phyloP scores from a whole-genome alignment of 768 basidiomycete genomes.

The Heimioporus sp. region DNA sequence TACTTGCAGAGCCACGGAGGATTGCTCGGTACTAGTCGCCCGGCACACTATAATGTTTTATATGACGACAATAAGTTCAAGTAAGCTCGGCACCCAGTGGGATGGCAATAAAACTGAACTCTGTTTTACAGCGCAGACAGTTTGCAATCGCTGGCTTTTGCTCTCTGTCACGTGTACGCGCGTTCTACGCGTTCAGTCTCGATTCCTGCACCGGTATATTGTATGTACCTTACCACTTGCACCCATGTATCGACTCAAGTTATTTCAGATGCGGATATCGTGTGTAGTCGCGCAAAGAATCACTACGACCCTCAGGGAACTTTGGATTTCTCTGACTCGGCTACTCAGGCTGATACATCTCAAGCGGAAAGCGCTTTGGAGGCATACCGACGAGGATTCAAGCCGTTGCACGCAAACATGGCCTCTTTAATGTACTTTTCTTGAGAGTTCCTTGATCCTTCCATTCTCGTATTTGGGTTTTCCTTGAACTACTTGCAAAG shows the following conservation, averaged over 20 bases:
- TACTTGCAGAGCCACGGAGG: constrained; percentile 79
- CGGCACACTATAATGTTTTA: constrained; percentile 51
- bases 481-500: background rate
- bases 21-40: constrained; percentile 71
- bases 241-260: background rate
- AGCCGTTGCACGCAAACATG: constrained; percentile 52
- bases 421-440: constrained; percentile 60
- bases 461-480: too few species aligned
- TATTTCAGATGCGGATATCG: constrained; percentile 66
- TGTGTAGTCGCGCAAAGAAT: constrained; percentile 76
- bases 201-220: constrained; percentile 81
- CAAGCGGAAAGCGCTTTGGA: constrained; percentile 44
- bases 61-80: constrained; percentile 58
- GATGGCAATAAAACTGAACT: constrained; percentile 5
- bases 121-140: constrained; percentile 50
- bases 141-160: constrained; percentile 69
- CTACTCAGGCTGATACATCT: constrained; percentile 44
- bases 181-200: constrained; percentile 79
- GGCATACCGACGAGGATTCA: constrained; percentile 52
- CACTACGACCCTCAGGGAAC: constrained; percentile 67
- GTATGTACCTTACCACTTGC: constrained; percentile 37
- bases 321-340: constrained; percentile 59
- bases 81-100: constrained; percentile 29
- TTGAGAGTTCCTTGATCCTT: constrained; percentile 6
- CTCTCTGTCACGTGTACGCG: constrained; percentile 79